Evolutionary conservation across 768 basidiomycete genomes (phyloP).

Genomic region (Myochromella boudieri): DNA sequence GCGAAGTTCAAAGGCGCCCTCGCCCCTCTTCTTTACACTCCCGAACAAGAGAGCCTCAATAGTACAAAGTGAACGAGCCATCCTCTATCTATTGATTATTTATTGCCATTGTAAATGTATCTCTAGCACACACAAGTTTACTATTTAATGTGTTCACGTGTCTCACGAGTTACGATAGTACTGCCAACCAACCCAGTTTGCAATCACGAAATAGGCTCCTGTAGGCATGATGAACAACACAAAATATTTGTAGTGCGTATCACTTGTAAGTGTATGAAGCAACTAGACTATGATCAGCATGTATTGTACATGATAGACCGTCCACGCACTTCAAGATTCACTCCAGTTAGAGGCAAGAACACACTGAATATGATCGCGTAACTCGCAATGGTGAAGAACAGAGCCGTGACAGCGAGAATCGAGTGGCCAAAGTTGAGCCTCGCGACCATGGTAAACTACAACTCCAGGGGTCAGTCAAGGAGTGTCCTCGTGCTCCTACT

Average conservation of each 20-base stretch:
- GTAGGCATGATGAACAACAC: conserved; percentile 76
- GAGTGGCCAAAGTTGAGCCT: conserved; percentile 40
- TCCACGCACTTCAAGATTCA: too few relatives aligned
- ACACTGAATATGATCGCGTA: conserved; percentile 69
- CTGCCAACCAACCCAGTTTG: conserved; percentile 99
- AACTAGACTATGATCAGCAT: conserved; percentile 39
- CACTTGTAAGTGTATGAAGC: conserved; percentile 61
- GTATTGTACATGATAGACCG: conserved; percentile 37
- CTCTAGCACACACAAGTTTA: not conserved
- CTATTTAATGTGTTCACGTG: not conserved
- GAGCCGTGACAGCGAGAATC: conserved; percentile 42
- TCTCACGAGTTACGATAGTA: conserved; percentile 87
- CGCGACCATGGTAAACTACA: too few relatives aligned
- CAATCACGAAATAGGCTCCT: conserved; percentile 87
- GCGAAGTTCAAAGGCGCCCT: conserved; percentile 47
- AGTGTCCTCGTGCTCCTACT: too few relatives aligned
- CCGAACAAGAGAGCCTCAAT: conserved; percentile 35
- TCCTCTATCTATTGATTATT: conserved; percentile 14
- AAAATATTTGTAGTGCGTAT: conserved; percentile 93
- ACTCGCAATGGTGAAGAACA: conserved; percentile 57
- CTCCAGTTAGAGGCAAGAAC: conserved; percentile 53
- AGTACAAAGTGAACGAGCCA: not conserved
- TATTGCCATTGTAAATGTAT: conserved; percentile 11
- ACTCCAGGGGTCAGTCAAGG: too few relatives aligned
- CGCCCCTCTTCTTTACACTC: conserved; percentile 44